Conservation (phyloP, 805 yeast species). For the Myxozyma kluyveri region DNA sequence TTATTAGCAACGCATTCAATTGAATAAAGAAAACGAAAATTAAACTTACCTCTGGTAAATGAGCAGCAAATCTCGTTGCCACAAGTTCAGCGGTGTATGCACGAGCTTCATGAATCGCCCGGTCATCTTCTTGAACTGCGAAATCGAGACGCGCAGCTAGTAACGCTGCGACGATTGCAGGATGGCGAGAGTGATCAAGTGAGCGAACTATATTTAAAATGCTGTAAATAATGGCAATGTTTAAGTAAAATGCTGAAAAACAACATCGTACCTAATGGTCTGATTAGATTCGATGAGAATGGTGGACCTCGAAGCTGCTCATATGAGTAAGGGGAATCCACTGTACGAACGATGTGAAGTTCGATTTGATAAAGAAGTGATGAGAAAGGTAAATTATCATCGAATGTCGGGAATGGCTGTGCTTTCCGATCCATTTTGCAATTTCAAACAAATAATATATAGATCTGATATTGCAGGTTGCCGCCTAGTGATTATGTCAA, state of each 20-base stretch:
- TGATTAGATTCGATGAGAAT: slow-evolving; percentile 29
- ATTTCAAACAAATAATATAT: too few relatives aligned
- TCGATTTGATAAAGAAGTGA: slow-evolving; percentile 33
- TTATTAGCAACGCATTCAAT: neutral
- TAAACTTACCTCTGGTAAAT: slow-evolving; percentile 29
- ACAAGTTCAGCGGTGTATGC: slow-evolving; percentile 37
- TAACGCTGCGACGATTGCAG: slow-evolving; percentile 36
- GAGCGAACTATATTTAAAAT: slow-evolving; percentile 18
- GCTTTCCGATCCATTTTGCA: slow-evolving; percentile 27
- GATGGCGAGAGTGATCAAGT: slow-evolving; percentile 31
- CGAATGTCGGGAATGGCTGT: slow-evolving; percentile 32
- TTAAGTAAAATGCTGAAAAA: too few relatives aligned
- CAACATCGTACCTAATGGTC: slow-evolving; percentile 33
- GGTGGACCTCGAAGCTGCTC: slow-evolving; percentile 35
- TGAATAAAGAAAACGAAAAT: slow-evolving; percentile 1
- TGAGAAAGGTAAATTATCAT: slow-evolving; percentile 29
- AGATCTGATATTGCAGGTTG: too few relatives aligned
- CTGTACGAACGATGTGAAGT: slow-evolving; percentile 30
- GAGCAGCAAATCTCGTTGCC: slow-evolving; percentile 33
- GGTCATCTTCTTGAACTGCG: slow-evolving; percentile 30
- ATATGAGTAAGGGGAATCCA: slow-evolving; percentile 35
- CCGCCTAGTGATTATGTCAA: too few relatives aligned
- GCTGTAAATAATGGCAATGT: too few relatives aligned
- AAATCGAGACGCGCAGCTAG: slow-evolving; percentile 36
- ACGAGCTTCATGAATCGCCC: slow-evolving; percentile 35